phyloP scores from a whole-genome alignment of 2,329 filamentous ascomycete species.

The Ceratocystis smalleyi region DNA sequence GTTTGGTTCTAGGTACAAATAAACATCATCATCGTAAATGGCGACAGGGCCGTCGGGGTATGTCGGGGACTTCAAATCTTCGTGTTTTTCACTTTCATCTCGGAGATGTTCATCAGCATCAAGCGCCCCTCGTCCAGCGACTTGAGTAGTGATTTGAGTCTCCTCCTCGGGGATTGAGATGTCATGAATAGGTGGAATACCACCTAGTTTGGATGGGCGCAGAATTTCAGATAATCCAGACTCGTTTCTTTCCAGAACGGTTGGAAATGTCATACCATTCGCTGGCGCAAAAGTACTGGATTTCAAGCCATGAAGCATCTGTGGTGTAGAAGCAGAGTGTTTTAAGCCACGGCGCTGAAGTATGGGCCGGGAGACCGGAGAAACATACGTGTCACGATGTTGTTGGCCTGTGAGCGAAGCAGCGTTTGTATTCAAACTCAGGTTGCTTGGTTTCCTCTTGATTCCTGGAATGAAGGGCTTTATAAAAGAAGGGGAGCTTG shows the following conservation, averaged over 20 bases:
- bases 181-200: slow-evolving; percentile 19
- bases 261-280: slow-evolving; percentile 50
- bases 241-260: slow-evolving; percentile 43
- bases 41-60: slow-evolving; percentile 71
- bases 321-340: slow-evolving; percentile 51
- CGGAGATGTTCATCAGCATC: slow-evolving; percentile 32
- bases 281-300: slow-evolving; percentile 44
- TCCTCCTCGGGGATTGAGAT: slow-evolving; percentile 33
- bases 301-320: slow-evolving; percentile 45
- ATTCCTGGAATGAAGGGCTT: slow-evolving; percentile 58
- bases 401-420: slow-evolving; percentile 37
- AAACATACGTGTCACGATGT: slow-evolving; percentile 39
- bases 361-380: slow-evolving; percentile 41
- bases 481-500: slow-evolving; percentile 61
- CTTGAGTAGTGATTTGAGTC: slow-evolving; percentile 42
- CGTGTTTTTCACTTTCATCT: slow-evolving; percentile 54
- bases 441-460: slow-evolving; percentile 60
- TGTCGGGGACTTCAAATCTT: slow-evolving; percentile 65
- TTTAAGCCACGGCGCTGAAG: slow-evolving; percentile 48
- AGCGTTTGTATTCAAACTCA: slow-evolving; percentile 60
- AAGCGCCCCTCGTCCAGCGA: slow-evolving; percentile 43
- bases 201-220: slow-evolving; percentile 34
- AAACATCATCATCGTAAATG: slow-evolving; percentile 65
- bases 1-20: slow-evolving; percentile 65
- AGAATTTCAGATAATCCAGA: slow-evolving; percentile 44